Evolutionary conservation across 495 filamentous ascomycete genomes (phyloP).

Genomic region (Penicillium odoratum): DNA sequence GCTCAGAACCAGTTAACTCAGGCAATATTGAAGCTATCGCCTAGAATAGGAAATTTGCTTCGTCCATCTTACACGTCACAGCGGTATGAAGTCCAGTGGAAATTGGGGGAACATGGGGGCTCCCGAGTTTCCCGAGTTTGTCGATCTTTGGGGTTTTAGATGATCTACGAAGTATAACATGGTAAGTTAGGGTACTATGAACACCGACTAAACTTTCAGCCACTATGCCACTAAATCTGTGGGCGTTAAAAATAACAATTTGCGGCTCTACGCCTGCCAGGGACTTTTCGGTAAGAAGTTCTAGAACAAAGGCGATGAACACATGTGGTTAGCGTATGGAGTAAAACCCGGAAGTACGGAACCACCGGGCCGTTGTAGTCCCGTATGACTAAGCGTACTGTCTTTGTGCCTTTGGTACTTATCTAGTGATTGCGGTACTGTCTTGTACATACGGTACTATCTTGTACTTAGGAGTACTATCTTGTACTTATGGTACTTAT

Average conservation of each 20-base stretch:
- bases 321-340: not conserved
- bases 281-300: not conserved
- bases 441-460: too few relatives aligned
- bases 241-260: not conserved
- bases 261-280: not conserved
- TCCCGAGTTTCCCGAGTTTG: not conserved
- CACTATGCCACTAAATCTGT: not conserved
- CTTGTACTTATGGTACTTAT: too few relatives aligned
- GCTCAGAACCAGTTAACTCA: not conserved
- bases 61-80: not conserved
- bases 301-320: not conserved
- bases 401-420: too few relatives aligned
- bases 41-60: not conserved
- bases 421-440: too few relatives aligned
- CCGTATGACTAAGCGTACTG: not conserved
- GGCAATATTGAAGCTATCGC: not conserved
- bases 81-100: not conserved
- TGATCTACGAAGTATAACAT: not conserved
- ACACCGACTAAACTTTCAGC: not conserved
- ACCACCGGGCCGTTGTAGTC: not conserved
- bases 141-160: not conserved
- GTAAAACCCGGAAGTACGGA: not conserved
- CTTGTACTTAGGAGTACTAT: too few relatives aligned
- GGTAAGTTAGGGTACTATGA: too few relatives aligned
- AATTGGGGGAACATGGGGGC: not conserved